Conservation (phyloP, 2,329 filamentous ascomycete species). For the Penicillium sp. region DNA sequence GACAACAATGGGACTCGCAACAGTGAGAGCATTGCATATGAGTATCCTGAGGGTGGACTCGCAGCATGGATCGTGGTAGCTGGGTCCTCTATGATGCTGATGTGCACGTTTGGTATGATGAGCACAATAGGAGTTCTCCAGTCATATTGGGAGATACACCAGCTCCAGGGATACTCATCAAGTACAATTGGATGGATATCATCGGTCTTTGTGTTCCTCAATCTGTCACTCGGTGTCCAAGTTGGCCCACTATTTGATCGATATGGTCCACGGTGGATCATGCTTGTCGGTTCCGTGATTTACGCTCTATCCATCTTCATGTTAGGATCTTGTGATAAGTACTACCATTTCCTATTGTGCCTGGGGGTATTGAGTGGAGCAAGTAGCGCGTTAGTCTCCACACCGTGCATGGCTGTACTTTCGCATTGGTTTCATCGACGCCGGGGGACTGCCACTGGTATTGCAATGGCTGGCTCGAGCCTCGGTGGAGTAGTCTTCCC, state of each 20-base stretch:
- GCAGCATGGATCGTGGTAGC: conserved; percentile 4
- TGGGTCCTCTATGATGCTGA: conserved; percentile 1
- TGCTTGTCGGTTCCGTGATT: conserved; percentile 37
- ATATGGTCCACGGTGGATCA: conserved; percentile 47
- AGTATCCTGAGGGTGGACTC: conserved; percentile 1
- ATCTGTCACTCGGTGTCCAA: conserved; percentile 48
- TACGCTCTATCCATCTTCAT: conserved; percentile 47
- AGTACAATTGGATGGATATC: conserved; percentile 54
- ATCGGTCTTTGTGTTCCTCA: conserved; percentile 48
- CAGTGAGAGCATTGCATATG: neutral
- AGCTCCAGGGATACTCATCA: conserved; percentile 44
- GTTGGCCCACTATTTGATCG: conserved; percentile 52
- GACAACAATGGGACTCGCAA: neutral
- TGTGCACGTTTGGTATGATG: conserved; percentile 16
- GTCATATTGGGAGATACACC: conserved; percentile 47
- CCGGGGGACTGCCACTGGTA: conserved; percentile 34
- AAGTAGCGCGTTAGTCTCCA: conserved; percentile 36
- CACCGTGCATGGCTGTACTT: conserved; percentile 37
- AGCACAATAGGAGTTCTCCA: conserved; percentile 48
- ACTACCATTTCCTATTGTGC: conserved; percentile 52
- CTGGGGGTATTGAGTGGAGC: conserved; percentile 37
- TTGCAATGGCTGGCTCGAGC: conserved; percentile 34
- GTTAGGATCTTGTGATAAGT: conserved; percentile 48
- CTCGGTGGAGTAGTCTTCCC: conserved; percentile 38
- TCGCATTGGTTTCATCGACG: conserved; percentile 40